phyloP scores from a whole-genome alignment of 1,284 basidiomycete species.

The Cryptococcus sp. region DNA sequence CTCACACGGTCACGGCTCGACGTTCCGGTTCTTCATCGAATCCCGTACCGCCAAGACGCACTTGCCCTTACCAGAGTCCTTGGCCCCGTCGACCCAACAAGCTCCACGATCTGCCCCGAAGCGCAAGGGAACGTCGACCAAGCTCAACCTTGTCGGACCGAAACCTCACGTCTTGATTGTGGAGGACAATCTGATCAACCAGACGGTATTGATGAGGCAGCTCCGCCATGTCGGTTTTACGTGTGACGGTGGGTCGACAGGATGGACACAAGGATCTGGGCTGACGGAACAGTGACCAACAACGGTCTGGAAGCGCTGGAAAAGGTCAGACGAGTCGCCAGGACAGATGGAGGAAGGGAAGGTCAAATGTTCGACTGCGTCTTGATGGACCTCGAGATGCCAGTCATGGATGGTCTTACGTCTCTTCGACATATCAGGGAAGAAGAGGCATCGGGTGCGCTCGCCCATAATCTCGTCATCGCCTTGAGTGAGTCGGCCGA shows the following conservation, averaged over 20 bases:
- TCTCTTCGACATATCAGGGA: constrained; percentile 34
- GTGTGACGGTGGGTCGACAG: constrained; percentile 21
- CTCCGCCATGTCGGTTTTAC: constrained; percentile 28
- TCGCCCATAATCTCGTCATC: constrained; percentile 30
- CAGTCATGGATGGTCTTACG: constrained; percentile 44
- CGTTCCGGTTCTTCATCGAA: constrained; percentile 45
- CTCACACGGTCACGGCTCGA: constrained; percentile 47
- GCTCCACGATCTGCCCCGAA: background rate
- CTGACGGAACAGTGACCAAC: constrained; percentile 30
- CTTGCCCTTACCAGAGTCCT: background rate
- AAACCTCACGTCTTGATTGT: constrained; percentile 33
- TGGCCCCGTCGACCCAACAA: background rate
- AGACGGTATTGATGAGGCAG: constrained; percentile 36
- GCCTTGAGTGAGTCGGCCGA: constrained; percentile 35
- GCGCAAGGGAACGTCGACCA: background rate
- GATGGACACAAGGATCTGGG: no score
- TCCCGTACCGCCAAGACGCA: constrained; percentile 16
- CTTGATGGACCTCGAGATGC: constrained; percentile 47
- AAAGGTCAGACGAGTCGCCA: constrained; percentile 31
- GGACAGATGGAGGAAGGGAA: constrained; percentile 7
- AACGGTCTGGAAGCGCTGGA: constrained; percentile 48
- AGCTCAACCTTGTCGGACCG: constrained; percentile 3
- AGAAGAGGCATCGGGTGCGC: constrained; percentile 28
- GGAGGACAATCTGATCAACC: constrained; percentile 48
- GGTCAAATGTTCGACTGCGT: constrained; percentile 36